A percentile compares a stretch with the other conserved stretches of the same genome.
Conservation (phyloP, 495 filamentous ascomycete species). For the Penicillium lividum region DNA sequence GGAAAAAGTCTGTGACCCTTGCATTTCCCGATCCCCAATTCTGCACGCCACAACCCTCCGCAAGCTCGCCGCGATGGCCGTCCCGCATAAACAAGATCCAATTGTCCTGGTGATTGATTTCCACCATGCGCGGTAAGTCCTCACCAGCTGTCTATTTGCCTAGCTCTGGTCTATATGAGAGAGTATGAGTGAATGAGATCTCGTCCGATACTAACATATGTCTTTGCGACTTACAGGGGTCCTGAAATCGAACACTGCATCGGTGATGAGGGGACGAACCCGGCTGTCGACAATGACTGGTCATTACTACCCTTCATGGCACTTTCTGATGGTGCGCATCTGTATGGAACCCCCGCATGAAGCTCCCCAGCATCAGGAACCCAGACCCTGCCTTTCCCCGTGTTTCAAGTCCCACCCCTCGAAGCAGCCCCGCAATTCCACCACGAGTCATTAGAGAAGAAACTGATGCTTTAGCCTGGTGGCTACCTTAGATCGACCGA, state of each 20-base stretch:
- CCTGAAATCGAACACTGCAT: conserved; percentile 95
- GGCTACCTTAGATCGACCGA: conserved; percentile 64
- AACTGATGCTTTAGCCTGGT: background rate
- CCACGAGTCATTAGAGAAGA: background rate
- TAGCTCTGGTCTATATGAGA: background rate
- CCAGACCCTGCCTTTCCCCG: background rate
- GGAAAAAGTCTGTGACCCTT: conserved; percentile 17
- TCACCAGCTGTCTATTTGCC: background rate
- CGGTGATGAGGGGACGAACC: conserved; percentile 76
- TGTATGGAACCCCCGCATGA: conserved; percentile 53
- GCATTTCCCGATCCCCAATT: conserved; percentile 3
- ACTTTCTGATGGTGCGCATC: conserved; percentile 92
- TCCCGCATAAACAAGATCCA: conserved; percentile 40
- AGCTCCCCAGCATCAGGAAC: background rate
- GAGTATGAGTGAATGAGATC: background rate
- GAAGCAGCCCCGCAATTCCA: background rate
- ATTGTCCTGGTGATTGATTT: conserved; percentile 93
- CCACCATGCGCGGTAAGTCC: conserved; percentile 80
- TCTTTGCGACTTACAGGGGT: conserved; percentile 55
- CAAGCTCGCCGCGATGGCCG: conserved; percentile 36
- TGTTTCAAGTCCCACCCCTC: background rate
- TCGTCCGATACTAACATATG: background rate
- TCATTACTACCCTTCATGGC: conserved; percentile 93
- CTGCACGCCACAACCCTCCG: conserved; percentile 3
- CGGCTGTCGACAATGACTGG: conserved; percentile 88